Conservation (phyloP, 2,329 filamentous ascomycete genomes). For the Dothidotthia symphoricarpi region DNA sequence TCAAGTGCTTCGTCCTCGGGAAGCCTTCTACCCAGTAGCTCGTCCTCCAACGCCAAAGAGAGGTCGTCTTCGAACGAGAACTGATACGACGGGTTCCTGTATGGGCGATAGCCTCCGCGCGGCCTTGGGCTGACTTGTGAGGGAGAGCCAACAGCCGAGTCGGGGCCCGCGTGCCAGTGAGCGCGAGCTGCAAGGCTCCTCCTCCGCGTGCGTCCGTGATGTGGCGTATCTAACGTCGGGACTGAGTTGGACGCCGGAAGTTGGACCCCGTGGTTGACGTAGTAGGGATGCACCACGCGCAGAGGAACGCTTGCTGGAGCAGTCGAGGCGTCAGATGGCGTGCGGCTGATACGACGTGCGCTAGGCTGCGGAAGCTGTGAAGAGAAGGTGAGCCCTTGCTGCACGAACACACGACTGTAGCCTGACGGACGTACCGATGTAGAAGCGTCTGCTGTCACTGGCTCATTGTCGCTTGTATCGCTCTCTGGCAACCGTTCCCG, state of each 20-base stretch:
- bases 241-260: neutral
- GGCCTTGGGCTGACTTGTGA: slow-evolving; percentile 3
- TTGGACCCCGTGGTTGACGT: neutral
- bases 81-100: neutral
- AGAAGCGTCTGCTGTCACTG: slow-evolving; percentile 7
- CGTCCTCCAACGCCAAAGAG: slow-evolving; percentile 12
- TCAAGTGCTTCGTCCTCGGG: slow-evolving; percentile 4
- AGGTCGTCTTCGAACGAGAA: slow-evolving; percentile 7
- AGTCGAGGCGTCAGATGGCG: slow-evolving; percentile 1
- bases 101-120: too few relatives aligned
- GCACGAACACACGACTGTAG: too few relatives aligned
- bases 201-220: slow-evolving; percentile 1
- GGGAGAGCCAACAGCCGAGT: slow-evolving; percentile 8
- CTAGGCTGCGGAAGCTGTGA: slow-evolving; percentile 5
- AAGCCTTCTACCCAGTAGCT: neutral
- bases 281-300: neutral
- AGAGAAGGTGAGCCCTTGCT: slow-evolving; percentile 2
- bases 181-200: slow-evolving; percentile 1
- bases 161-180: slow-evolving; percentile 2
- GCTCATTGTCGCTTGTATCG: slow-evolving; percentile 5
- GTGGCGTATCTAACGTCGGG: neutral
- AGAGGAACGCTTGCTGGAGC: neutral
- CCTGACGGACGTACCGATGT: slow-evolving; percentile 5
- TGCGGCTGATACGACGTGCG: slow-evolving; percentile 4
- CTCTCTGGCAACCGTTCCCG: slow-evolving; percentile 5